These are phyloP conservation scores for Fusarium transvaalense DNA, from an alignment of 2,329 filamentous ascomycete species.

Conservation along the genomic window DNA sequence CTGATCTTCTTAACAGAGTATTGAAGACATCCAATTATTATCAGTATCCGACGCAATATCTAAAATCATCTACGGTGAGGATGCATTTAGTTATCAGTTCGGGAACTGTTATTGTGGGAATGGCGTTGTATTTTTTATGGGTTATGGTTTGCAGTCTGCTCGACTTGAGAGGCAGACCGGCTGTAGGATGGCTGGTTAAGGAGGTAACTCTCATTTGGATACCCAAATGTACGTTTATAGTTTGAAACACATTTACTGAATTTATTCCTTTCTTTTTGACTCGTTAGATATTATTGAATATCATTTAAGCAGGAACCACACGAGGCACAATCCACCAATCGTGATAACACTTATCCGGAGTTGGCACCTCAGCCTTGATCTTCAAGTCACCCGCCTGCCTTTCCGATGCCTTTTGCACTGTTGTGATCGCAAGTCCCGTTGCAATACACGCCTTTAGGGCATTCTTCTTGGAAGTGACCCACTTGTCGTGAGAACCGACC, in stretches of 20 bases:
- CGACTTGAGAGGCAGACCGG: constrained; percentile 9
- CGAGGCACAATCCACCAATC: constrained; percentile 75
- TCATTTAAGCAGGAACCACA: constrained; percentile 49
- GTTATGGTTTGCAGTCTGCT: constrained; percentile 15
- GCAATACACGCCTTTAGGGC: constrained; percentile 78
- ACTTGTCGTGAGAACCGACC: constrained; percentile 70
- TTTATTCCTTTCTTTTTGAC: constrained; percentile 23
- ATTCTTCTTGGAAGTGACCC: constrained; percentile 70
- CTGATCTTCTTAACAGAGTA: constrained; percentile 15
- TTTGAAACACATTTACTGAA: constrained; percentile 36
- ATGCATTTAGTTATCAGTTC: constrained; percentile 20
- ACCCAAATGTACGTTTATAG: constrained; percentile 43
- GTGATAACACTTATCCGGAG: constrained; percentile 68
- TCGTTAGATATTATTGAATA: background rate
- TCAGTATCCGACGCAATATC: constrained; percentile 20
- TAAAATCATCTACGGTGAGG: constrained; percentile 34
- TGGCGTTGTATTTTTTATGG: constrained; percentile 31
- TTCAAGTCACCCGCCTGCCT: constrained; percentile 51
- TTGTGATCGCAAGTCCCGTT: constrained; percentile 72
- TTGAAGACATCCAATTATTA: constrained; percentile 13
- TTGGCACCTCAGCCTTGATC: constrained; percentile 66
- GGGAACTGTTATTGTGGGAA: constrained; percentile 24
- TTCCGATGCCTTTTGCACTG: constrained; percentile 68
- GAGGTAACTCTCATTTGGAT: constrained; percentile 44
- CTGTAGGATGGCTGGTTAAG: constrained; percentile 17